Base-by-base conservation (phyloP, 768 basidiomycete species). In the Lentinula boryana region DNA sequence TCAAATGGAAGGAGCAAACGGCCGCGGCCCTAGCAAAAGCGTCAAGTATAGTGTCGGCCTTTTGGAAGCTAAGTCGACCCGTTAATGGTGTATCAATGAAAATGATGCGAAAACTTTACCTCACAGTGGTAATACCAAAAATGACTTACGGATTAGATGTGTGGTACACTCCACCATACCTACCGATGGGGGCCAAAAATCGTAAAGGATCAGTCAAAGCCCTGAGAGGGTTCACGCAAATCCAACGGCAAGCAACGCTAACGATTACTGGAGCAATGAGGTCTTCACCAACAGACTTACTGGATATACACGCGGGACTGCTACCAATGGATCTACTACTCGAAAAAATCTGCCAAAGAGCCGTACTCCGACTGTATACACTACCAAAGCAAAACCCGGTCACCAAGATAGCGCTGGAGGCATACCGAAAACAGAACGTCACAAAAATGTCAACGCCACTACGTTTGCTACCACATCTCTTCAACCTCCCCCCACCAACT, bases 291-390 rank as follows among this genome's bases (percentile, higher is more conserved):
- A 60, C 56, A 1, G 64, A 67, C 44, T 31, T 61, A 8, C 40
- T 63, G 0, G 66, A 65, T 1, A 41, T 52, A 3, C 62, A 60
- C 9, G 33, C 63, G 12, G 33, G 56, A 4, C n/a, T 68, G 1
- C 58, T 61, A 0, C 68, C 68, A 5, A 50, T 66, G 13, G 53
- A 58, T 0, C 53, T 66, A 5, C 43, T 53, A 1, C 58, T 66
- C 1, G 32, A 63, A 1, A 56, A 62, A 21, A 27, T 50, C 0
- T 64, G 61, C 48, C 33, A 33, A 18, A 27, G 54, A 18, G 60
- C 54, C 15, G 43, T 49, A 7, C 15, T 61, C 5, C n/a, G n/a
- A n/a, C n/a, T n/a, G n/a, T n/a, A n/a, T n/a, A n/a, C n/a, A n/a
- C n/a, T n/a, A n/a, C n/a, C n/a, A n/a, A n/a, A n/a, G n/a, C n/a